phyloP scores from a whole-genome alignment of 192 early-diverging fungal species.

The Globomyces pollinis-pini region DNA sequence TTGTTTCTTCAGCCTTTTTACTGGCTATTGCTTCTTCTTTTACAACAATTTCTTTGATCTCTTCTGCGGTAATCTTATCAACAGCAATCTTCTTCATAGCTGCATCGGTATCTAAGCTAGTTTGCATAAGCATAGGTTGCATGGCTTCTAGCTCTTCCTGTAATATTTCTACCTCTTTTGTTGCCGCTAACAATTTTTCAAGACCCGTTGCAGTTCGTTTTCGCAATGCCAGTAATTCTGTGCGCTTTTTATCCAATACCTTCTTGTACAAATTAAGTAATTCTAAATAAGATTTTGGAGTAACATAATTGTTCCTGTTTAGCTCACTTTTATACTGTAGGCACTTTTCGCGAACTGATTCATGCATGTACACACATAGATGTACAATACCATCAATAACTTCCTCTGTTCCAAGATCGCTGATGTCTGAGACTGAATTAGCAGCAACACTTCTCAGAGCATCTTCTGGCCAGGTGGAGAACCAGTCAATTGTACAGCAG shows the following conservation, averaged over 20 bases:
- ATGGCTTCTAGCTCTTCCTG: slow-evolving; percentile 58
- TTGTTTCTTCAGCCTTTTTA: slow-evolving; percentile 59
- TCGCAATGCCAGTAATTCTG: slow-evolving; percentile 40
- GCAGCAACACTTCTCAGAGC: slow-evolving; percentile 49
- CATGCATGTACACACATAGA: slow-evolving; percentile 54
- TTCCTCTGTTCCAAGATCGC: slow-evolving; percentile 47
- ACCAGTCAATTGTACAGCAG: slow-evolving; percentile 64
- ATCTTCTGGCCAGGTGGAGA: slow-evolving; percentile 60
- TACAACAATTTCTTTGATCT: slow-evolving; percentile 46
- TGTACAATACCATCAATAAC: slow-evolving; percentile 52
- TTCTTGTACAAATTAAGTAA: slow-evolving; percentile 48
- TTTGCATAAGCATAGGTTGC: slow-evolving; percentile 58
- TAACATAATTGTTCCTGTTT: slow-evolving; percentile 56
- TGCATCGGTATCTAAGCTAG: slow-evolving; percentile 51
- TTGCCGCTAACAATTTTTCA: slow-evolving; percentile 50
- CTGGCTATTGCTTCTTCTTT: slow-evolving; percentile 45
- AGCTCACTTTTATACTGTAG: slow-evolving; percentile 47
- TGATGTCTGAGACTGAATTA: slow-evolving; percentile 48
- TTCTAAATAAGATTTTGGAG: slow-evolving; percentile 57
- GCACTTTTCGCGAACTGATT: slow-evolving; percentile 44
- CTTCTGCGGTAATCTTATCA: slow-evolving; percentile 53
- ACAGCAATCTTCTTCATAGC: slow-evolving; percentile 57
- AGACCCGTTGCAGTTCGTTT: slow-evolving; percentile 51
- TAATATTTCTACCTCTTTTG: slow-evolving; percentile 54
- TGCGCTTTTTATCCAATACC: slow-evolving; percentile 51